Evolutionary conservation across 305 asterid genomes (phyloP).

Genomic region (Fraxinus floribunda): DNA sequence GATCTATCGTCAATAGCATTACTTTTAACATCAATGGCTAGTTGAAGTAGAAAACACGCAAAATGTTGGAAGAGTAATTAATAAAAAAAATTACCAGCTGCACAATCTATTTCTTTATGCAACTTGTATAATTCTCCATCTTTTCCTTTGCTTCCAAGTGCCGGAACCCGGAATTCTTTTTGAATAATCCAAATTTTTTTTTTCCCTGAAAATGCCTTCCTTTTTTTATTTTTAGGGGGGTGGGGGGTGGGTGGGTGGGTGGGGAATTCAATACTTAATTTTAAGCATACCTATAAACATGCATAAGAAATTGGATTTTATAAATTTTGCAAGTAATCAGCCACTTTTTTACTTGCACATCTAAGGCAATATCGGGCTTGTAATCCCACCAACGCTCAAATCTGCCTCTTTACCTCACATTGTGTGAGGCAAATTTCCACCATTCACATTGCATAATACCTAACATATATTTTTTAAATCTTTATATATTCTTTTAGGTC

Average conservation of each 20-base stretch:
- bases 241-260: no score
- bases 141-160: constrained; percentile 11
- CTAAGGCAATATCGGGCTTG: no score
- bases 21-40: neutral
- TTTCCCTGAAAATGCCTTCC: neutral
- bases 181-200: neutral
- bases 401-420: neutral
- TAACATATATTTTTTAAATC: neutral
- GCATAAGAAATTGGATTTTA: no score
- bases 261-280: neutral
- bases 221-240: neutral
- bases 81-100: neutral
- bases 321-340: no score
- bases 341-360: no score
- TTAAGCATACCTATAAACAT: neutral
- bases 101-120: neutral
- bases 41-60: neutral
- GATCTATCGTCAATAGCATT: neutral
- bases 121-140: neutral
- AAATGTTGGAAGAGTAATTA: neutral
- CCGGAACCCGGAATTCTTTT: neutral
- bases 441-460: neutral
- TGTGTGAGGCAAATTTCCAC: neutral
- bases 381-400: neutral
- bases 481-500: neutral